Conservation (phyloP, 176 grass and related monocot genomes). For the Olyra latifolia region DNA sequence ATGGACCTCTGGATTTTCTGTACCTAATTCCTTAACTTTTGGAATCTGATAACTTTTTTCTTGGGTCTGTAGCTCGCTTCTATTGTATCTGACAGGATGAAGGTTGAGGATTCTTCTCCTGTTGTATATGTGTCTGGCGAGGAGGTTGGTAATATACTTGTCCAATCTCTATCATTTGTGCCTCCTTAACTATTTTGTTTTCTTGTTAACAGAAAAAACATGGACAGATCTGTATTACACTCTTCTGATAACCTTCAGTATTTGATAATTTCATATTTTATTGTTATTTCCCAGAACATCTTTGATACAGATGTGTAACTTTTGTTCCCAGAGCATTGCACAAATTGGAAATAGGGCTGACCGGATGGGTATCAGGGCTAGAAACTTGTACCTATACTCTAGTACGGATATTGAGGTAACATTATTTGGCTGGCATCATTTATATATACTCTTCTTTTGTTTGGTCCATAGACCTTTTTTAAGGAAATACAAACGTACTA, state of each 20-base stretch:
- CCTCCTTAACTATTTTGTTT: conserved; percentile 10
- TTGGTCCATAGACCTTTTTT: neutral
- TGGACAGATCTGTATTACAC: neutral
- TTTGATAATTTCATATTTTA: conserved; percentile 9
- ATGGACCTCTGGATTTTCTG: neutral
- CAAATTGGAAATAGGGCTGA: conserved; percentile 92
- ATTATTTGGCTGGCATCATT: conserved; percentile 12
- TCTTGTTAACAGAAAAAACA: conserved; percentile 4
- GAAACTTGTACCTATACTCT: conserved; percentile 83
- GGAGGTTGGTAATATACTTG: conserved; percentile 68
- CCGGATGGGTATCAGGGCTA: conserved; percentile 77
- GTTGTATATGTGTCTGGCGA: conserved; percentile 94
- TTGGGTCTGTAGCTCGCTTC: conserved; percentile 65
- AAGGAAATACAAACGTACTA: neutral
- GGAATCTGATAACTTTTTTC: conserved; percentile 17
- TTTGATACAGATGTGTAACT: conserved; percentile 33
- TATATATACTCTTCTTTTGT: conserved; percentile 25
- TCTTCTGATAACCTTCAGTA: neutral
- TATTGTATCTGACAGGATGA: conserved; percentile 55
- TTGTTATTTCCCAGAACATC: conserved; percentile 3
- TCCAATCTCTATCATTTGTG: conserved; percentile 6
- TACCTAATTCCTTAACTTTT: neutral
- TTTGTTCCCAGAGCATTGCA: conserved; percentile 71
- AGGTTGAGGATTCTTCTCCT: conserved; percentile 37
- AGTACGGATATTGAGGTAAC: conserved; percentile 91